These are phyloP conservation scores for Puccinia novopanici DNA, from an alignment of 1,284 basidiomycete species.

Conservation along the genomic window DNA sequence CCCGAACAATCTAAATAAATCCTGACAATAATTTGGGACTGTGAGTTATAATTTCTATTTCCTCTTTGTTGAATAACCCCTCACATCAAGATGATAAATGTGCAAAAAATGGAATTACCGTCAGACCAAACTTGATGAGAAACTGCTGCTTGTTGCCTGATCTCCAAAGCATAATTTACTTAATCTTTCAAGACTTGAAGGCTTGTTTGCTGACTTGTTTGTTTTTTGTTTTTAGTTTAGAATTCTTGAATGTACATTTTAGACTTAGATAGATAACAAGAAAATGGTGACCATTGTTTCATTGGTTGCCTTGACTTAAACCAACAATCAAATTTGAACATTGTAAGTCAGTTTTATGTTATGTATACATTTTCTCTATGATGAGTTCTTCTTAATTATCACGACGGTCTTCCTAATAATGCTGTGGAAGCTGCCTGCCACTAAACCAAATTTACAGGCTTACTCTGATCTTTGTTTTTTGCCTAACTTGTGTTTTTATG, in stretches of 20 bases:
- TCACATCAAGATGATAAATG: constrained; percentile 1
- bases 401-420: constrained; percentile 14
- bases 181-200: neutral
- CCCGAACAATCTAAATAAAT: too few relatives aligned
- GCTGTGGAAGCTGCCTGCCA: constrained; percentile 16
- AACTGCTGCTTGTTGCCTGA: constrained; percentile 7
- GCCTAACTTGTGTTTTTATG: neutral
- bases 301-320: too few relatives aligned
- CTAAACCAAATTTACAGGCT: constrained; percentile 20
- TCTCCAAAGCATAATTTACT: neutral
- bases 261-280: too few relatives aligned
- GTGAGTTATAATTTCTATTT: neutral
- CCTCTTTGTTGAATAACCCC: neutral
- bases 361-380: neutral
- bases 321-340: too few relatives aligned
- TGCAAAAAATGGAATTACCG: constrained; percentile 25
- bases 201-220: too few relatives aligned
- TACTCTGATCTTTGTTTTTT: neutral
- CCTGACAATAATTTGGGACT: neutral
- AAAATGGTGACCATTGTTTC: too few relatives aligned
- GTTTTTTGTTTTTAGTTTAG: too few relatives aligned
- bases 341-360: too few relatives aligned
- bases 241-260: too few relatives aligned
- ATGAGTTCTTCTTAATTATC: constrained; percentile 13
- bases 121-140: constrained; percentile 5